A percentile compares a stretch with the other conserved stretches of the same genome.
These are phyloP conservation scores for Tuctoria greenei DNA, from an alignment of 176 grass and related monocot genomes.

Conservation along the genomic window DNA sequence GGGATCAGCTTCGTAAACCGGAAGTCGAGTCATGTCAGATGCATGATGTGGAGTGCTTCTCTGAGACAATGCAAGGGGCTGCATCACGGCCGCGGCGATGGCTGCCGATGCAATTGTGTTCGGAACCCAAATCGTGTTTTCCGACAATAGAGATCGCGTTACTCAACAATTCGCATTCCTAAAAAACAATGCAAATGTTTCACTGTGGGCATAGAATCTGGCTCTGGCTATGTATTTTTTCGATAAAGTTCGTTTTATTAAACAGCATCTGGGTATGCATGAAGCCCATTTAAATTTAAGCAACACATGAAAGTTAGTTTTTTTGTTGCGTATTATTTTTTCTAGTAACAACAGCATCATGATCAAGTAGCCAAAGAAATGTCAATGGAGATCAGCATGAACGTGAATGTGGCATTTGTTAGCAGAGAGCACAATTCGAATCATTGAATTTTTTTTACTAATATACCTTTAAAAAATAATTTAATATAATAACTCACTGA, in stretches of 20 bases:
- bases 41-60: conserved; percentile 66
- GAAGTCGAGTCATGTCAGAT: conserved; percentile 1
- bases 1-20: conserved; percentile 38
- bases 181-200: not conserved
- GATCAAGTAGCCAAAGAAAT: not conserved
- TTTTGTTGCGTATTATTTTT: too few species aligned
- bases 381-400: not conserved
- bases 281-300: too few species aligned
- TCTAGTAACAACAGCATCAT: too few species aligned
- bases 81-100: not conserved
- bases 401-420: not conserved
- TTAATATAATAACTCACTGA: too few species aligned
- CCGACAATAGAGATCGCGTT: not conserved
- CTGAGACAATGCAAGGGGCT: conserved; percentile 27
- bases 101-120: conserved; percentile 24
- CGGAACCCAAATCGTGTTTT: conserved; percentile 49
- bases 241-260: too few species aligned
- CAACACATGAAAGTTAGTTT: too few species aligned
- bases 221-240: too few species aligned
- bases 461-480: too few species aligned
- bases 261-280: too few species aligned
- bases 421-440: not conserved
- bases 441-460: too few species aligned
- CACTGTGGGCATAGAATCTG: too few species aligned
- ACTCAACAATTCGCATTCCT: not conserved